Percentiles rank a stretch among this genome's conserved stretches.
These are phyloP conservation scores for Annona squamosa DNA, from an alignment of 164 flowering plant species.

Conservation along the genomic window DNA sequence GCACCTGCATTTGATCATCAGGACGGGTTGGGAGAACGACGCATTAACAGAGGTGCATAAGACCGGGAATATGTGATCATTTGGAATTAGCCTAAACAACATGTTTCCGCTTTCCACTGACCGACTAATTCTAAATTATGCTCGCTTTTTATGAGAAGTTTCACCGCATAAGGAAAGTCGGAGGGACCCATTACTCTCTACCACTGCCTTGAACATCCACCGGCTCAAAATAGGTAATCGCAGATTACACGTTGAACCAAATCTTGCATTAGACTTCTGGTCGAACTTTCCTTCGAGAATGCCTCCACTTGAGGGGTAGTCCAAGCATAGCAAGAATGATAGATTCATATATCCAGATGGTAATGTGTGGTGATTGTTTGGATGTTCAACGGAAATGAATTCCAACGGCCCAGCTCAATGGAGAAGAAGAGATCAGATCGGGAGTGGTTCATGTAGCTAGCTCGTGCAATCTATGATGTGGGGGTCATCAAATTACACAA, in stretches of 20 bases:
- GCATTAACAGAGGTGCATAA: neutral
- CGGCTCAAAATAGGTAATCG: neutral
- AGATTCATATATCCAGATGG: neutral
- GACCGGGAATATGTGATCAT: neutral
- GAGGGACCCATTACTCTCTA: neutral
- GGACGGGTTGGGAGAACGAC: neutral
- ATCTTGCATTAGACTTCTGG: neutral
- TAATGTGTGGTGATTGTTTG: neutral
- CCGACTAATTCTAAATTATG: neutral
- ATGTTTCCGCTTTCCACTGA: neutral
- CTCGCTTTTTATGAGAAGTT: neutral
- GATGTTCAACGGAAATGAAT: neutral
- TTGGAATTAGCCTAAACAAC: neutral
- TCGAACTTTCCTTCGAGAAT: neutral
- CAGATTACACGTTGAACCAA: neutral
- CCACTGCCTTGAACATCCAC: neutral
- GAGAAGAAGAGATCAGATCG: neutral
- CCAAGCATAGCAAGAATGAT: neutral
- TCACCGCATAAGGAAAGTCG: constrained; percentile 4
- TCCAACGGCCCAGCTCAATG: neutral
- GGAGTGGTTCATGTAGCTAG: neutral
- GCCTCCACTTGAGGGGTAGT: no score
- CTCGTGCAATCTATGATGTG: no score
- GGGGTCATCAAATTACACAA: neutral
- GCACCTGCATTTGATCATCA: neutral